phyloP scores from a whole-genome alignment of 768 basidiomycete genomes.

The Fomitopsis pulvina region DNA sequence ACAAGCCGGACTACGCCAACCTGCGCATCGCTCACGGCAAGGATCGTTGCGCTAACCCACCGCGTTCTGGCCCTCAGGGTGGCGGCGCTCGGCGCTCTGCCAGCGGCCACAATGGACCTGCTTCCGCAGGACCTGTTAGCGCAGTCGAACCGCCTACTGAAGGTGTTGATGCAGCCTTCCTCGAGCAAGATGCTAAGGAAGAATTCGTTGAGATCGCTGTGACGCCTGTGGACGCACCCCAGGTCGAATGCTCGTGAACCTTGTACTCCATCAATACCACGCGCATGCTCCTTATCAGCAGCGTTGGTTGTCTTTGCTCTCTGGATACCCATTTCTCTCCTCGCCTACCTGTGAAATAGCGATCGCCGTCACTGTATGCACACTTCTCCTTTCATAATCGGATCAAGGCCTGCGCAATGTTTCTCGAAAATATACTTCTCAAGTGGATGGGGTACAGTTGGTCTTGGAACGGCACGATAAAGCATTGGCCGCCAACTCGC shows the following conservation, averaged over 20 bases:
- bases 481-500: neutral
- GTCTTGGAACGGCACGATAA: constrained; percentile 31
- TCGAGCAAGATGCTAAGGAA: constrained; percentile 17
- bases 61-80: constrained; percentile 76
- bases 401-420: constrained; percentile 5
- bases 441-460: constrained; percentile 41
- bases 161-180: constrained; percentile 7
- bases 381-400: constrained; percentile 1
- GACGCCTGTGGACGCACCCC: constrained; percentile 21
- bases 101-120: constrained; percentile 33
- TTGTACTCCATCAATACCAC: neutral
- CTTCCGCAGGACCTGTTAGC: constrained; percentile 30
- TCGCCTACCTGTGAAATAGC: neutral
- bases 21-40: constrained; percentile 93
- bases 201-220: constrained; percentile 27
- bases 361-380: constrained; percentile 5
- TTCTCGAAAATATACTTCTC: neutral
- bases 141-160: constrained; percentile 27
- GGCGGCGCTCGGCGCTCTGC: constrained; percentile 44
- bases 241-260: constrained; percentile 10
- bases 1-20: constrained; percentile 82
- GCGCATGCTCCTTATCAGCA: constrained; percentile 21
- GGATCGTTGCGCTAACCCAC: constrained; percentile 91
- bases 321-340: constrained; percentile 16
- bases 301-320: constrained; percentile 1